These are phyloP conservation scores for Suillus clintonianus DNA, from an alignment of 768 basidiomycete species.

Conservation along the genomic window DNA sequence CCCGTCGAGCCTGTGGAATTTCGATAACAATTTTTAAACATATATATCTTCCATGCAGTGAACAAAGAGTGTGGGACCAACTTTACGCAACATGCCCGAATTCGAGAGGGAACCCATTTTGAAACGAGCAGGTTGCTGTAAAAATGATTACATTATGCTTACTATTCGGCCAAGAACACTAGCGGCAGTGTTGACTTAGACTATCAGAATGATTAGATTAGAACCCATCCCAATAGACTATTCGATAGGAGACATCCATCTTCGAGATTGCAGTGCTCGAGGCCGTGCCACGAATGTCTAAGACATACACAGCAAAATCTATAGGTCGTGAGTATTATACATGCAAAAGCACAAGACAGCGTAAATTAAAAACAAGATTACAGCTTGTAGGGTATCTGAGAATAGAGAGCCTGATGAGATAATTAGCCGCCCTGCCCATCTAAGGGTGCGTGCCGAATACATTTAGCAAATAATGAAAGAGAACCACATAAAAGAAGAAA, in stretches of 20 bases:
- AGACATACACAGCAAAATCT: not conserved
- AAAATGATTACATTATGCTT: too few species aligned
- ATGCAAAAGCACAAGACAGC: not conserved
- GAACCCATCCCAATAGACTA: not conserved
- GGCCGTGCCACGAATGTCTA: too few species aligned
- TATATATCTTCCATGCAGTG: not conserved
- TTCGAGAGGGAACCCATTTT: too few species aligned
- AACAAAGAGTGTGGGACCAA: not conserved
- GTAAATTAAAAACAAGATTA: not conserved
- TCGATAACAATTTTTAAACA: not conserved
- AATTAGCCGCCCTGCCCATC: not conserved
- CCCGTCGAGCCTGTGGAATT: too few species aligned
- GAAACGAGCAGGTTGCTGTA: too few species aligned
- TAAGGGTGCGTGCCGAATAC: not conserved
- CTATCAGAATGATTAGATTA: not conserved
- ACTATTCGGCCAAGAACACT: not conserved
- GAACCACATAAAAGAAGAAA: too few species aligned
- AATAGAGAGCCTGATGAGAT: not conserved
- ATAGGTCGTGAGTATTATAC: not conserved
- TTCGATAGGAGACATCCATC: not conserved
- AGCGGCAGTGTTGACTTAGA: not conserved
- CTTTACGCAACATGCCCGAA: not conserved
- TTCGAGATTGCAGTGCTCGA: too few species aligned
- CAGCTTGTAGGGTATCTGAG: not conserved
- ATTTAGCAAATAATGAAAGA: not conserved